Evolutionary conservation across 1,139 yeast genomes (phyloP).

Genomic region (Torulaspora pretoriensis): DNA sequence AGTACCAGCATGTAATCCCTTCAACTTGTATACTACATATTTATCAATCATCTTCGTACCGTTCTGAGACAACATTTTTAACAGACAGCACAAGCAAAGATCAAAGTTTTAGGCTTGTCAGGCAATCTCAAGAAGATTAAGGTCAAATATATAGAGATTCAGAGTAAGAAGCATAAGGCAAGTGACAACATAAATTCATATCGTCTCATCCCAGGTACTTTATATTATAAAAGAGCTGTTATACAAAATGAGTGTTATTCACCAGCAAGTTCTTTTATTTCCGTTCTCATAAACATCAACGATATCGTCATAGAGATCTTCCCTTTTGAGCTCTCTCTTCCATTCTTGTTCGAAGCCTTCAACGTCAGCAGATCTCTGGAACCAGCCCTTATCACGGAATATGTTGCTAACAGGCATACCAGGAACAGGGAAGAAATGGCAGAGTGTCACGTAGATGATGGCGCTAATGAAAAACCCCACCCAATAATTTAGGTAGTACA

Average conservation of each 20-base stretch:
- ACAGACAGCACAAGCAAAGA: too few relatives aligned
- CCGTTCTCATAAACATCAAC: slow-evolving; percentile 24
- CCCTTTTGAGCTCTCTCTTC: slow-evolving; percentile 22
- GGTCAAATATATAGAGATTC: too few relatives aligned
- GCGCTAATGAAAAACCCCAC: slow-evolving; percentile 65
- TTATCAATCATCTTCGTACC: neutral
- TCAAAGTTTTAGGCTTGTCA: too few relatives aligned
- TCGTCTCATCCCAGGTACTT: too few relatives aligned
- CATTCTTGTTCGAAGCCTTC: slow-evolving; percentile 54
- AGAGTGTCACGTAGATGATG: slow-evolving; percentile 47
- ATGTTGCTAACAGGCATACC: slow-evolving; percentile 53
- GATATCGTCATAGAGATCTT: slow-evolving; percentile 22
- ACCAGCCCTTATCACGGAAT: slow-evolving; percentile 55
- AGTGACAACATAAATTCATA: too few relatives aligned
- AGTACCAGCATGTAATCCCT: too few relatives aligned
- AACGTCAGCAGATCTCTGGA: slow-evolving; percentile 54
- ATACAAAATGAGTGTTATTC: neutral
- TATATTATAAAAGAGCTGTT: neutral
- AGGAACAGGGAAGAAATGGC: slow-evolving; percentile 53
- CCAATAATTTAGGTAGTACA: slow-evolving; percentile 70
- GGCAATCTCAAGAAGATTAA: too few relatives aligned
- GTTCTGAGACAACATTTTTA: too few relatives aligned
- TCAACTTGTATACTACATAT: too few relatives aligned
- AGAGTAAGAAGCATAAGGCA: too few relatives aligned
- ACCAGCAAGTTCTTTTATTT: slow-evolving; percentile 21